phyloP scores from a whole-genome alignment of 1,139 yeast genomes.

The Pichia sp. region DNA sequence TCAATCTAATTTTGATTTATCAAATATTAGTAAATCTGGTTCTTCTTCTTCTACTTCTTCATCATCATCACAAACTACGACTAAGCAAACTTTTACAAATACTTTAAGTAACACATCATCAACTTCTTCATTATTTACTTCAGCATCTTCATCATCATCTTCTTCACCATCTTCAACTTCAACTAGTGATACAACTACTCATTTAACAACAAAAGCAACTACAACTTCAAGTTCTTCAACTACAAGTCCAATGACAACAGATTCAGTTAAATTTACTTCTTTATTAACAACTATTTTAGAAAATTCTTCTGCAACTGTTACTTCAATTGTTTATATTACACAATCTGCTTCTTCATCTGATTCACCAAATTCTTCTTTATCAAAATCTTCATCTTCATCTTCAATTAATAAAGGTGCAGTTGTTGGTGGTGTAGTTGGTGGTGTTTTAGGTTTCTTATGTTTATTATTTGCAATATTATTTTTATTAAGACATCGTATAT shows the following conservation, averaged over 20 bases:
- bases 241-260: conserved; percentile 15
- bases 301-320: conserved; percentile 18
- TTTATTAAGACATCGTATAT: conserved; percentile 42
- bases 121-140: conserved; percentile 16
- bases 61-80: conserved; percentile 16
- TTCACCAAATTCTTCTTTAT: conserved; percentile 15
- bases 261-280: conserved; percentile 21
- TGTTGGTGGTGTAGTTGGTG: conserved; percentile 68
- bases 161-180: conserved; percentile 22
- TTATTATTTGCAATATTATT: conserved; percentile 40
- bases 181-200: conserved; percentile 14
- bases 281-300: conserved; percentile 22
- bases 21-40: conserved; percentile 24
- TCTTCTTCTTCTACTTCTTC: conserved; percentile 18
- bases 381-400: conserved; percentile 16
- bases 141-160: conserved; percentile 20
- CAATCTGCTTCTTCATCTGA: conserved; percentile 17
- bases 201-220: conserved; percentile 13
- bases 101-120: conserved; percentile 1
- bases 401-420: conserved; percentile 43
- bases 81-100: too few species aligned
- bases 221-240: conserved; percentile 16
- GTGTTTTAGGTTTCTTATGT: conserved; percentile 46
- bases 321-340: conserved; percentile 27
- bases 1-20: conserved; percentile 26